A percentile compares a stretch with the other conserved stretches of the same genome.
Evolutionary conservation across 2,329 filamentous ascomycete species (phyloP).

Genomic region (Colletotrichum incanum): DNA sequence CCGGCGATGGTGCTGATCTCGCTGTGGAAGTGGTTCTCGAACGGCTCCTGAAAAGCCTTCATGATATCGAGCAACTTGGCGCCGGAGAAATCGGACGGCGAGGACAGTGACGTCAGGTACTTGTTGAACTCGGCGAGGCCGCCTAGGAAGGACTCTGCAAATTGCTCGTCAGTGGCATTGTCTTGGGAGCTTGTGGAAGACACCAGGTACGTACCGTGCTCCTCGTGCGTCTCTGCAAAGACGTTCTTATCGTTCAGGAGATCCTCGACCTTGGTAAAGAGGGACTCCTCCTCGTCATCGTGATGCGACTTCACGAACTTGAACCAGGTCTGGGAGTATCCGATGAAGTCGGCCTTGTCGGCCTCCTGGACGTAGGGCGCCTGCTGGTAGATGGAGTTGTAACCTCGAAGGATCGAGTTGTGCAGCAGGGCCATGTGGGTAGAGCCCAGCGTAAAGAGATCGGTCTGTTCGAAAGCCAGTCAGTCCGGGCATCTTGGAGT

Average conservation of each 20-base stretch:
- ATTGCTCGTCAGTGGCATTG: not conserved
- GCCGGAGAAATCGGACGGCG: constrained; percentile 60
- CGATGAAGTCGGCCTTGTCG: constrained; percentile 72
- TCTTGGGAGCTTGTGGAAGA: not conserved
- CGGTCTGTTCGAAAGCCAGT: constrained; percentile 57
- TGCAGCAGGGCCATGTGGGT: constrained; percentile 75
- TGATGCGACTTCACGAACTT: constrained; percentile 74
- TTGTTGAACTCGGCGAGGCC: constrained; percentile 67
- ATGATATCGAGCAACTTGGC: constrained; percentile 65
- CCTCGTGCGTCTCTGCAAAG: constrained; percentile 67
- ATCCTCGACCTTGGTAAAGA: constrained; percentile 70
- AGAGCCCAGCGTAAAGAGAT: constrained; percentile 72
- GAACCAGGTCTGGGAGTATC: constrained; percentile 71
- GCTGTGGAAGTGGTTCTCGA: constrained; percentile 70
- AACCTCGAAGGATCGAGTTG: constrained; percentile 75
- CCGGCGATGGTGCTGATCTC: constrained; percentile 68
- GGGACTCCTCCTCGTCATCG: constrained; percentile 70
- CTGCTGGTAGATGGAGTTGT: constrained; percentile 76
- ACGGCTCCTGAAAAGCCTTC: constrained; percentile 65
- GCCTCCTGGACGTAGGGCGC: constrained; percentile 65
- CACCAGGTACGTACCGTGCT: constrained; percentile 64
- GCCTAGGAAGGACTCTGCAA: constrained; percentile 63
- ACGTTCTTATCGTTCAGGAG: constrained; percentile 66
- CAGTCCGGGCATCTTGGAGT: constrained; percentile 21
- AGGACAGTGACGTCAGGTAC: constrained; percentile 63